Conservation (phyloP, 768 basidiomycete species). For the Kwoniella shandongensis region DNA sequence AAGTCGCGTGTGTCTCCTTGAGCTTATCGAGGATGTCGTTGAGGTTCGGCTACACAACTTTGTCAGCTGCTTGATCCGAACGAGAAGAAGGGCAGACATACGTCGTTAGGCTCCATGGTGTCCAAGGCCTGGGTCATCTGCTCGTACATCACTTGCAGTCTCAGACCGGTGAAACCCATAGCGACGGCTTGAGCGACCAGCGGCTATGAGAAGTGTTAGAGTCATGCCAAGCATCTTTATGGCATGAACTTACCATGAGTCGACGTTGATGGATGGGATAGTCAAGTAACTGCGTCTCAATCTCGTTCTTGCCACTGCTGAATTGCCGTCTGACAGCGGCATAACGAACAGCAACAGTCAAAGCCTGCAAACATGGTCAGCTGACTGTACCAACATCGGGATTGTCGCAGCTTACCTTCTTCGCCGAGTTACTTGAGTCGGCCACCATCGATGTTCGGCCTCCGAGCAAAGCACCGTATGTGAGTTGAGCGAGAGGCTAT, state of each 20-base stretch:
- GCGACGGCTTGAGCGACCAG: conserved; percentile 54
- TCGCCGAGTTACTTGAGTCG: conserved; percentile 54
- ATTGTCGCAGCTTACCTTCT: conserved; percentile 48
- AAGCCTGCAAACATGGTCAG: conserved; percentile 36
- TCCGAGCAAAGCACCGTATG: conserved; percentile 56
- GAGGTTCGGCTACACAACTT: conserved; percentile 45
- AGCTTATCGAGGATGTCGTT: conserved; percentile 55
- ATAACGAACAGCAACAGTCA: conserved; percentile 57
- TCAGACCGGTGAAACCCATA: conserved; percentile 52
- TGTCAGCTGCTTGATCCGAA: neutral
- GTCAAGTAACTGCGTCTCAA: conserved; percentile 56
- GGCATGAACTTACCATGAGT: conserved; percentile 48
- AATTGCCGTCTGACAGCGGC: conserved; percentile 56
- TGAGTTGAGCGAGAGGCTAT: conserved; percentile 56
- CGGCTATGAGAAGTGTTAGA: conserved; percentile 40
- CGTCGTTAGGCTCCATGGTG: conserved; percentile 52
- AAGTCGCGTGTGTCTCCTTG: conserved; percentile 57
- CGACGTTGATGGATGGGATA: conserved; percentile 56
- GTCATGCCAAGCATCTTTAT: too few relatives aligned
- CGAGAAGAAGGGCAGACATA: conserved; percentile 19
- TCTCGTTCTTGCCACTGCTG: conserved; percentile 53
- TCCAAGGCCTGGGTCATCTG: conserved; percentile 52
- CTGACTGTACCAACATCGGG: neutral
- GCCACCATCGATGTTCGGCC: conserved; percentile 55
- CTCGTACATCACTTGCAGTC: conserved; percentile 51